Evolutionary conservation across 306 rosid species (phyloP).

Genomic region (Hippophae gyantsensis): DNA sequence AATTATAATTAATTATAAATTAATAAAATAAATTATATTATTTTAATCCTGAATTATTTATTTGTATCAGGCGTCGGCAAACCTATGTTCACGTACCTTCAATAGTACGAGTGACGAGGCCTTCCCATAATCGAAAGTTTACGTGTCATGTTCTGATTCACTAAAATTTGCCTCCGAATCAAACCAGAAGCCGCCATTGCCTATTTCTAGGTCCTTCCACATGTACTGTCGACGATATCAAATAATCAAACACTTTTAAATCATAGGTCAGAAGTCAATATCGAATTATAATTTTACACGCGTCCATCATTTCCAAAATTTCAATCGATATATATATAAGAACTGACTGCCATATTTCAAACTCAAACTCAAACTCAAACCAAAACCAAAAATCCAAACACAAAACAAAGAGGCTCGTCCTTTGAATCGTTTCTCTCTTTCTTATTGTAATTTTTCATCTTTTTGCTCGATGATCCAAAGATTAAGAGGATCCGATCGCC

Average conservation of each 20-base stretch:
- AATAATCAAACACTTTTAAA: not conserved
- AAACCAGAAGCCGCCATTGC: slow-evolving; percentile 16
- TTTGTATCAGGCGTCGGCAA: no score
- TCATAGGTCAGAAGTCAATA: not conserved
- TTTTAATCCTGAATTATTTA: no score
- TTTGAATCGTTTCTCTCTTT: not conserved
- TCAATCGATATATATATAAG: slow-evolving; percentile 3
- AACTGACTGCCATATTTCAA: not conserved
- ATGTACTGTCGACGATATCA: slow-evolving; percentile 8
- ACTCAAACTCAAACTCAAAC: not conserved
- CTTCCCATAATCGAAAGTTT: slow-evolving; percentile 11
- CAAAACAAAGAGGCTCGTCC: not conserved
- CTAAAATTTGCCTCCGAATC: not conserved
- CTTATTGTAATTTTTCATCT: not conserved
- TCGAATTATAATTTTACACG: slow-evolving; percentile 24
- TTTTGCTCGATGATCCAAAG: slow-evolving; percentile 35
- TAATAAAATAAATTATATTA: no score
- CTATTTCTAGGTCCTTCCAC: slow-evolving; percentile 6
- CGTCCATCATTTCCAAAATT: slow-evolving; percentile 10
- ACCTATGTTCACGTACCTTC: no score
- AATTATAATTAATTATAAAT: no score
- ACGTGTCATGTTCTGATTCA: slow-evolving; percentile 24
- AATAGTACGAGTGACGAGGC: slow-evolving; percentile 2
- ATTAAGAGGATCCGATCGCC: slow-evolving; percentile 42
- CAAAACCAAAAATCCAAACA: no score